phyloP scores from a whole-genome alignment of 148 eudicot species.

The Rhododendron ovatum region DNA sequence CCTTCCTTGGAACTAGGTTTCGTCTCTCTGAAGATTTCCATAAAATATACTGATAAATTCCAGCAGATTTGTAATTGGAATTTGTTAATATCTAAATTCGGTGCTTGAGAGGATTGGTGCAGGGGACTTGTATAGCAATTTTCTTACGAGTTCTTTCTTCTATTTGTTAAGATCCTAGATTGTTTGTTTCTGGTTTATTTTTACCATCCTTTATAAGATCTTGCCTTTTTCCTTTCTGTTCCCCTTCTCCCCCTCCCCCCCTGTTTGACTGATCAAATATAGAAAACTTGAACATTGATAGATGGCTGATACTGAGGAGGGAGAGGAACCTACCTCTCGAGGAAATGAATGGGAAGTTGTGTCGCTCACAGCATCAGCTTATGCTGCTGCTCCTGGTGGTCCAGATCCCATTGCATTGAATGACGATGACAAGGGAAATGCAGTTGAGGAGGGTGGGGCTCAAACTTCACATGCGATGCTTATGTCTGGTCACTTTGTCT shows the following conservation, averaged over 20 bases:
- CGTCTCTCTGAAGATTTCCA: neutral
- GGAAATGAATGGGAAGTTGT: constrained; percentile 98
- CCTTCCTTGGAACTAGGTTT: neutral
- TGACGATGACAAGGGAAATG: constrained; percentile 30
- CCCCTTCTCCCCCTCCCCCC: neutral
- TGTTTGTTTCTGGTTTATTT: neutral
- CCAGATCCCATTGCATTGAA: constrained; percentile 39
- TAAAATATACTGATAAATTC: neutral
- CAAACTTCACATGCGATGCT: constrained; percentile 66
- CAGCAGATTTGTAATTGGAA: neutral
- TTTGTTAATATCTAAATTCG: neutral
- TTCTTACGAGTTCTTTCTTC: neutral
- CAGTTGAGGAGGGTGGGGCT: constrained; percentile 32
- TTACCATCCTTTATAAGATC: neutral
- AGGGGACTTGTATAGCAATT: neutral
- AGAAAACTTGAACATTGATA: constrained; percentile 7
- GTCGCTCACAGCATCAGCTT: constrained; percentile 84
- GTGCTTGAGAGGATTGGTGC: neutral
- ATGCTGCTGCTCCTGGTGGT: constrained; percentile 86
- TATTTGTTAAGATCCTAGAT: neutral
- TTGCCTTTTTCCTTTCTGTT: neutral
- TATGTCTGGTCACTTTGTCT: constrained; percentile 86
- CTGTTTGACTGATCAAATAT: neutral
- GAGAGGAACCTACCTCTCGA: constrained; percentile 34
- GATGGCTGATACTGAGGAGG: constrained; percentile 51